These are phyloP conservation scores for Tylopilus plumbeoviolaceoides DNA, from an alignment of 768 basidiomycete genomes.

Conservation along the genomic window DNA sequence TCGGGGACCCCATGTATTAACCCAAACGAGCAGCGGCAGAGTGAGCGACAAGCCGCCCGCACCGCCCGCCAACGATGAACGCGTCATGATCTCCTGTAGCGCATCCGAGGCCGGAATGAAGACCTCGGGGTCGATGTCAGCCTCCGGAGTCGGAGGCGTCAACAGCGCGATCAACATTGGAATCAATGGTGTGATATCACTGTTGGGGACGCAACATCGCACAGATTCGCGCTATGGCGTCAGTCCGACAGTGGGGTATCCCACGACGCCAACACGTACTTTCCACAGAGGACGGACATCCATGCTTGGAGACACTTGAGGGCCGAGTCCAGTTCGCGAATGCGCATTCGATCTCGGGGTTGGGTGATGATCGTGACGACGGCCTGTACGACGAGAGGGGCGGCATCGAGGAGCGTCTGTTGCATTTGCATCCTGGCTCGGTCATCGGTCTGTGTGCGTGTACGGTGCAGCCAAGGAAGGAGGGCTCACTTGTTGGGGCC, in stretches of 20 bases:
- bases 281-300: constrained; percentile 65
- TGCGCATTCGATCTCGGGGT: constrained; percentile 29
- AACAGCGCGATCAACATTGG: constrained; percentile 52
- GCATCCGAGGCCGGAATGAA: constrained; percentile 68
- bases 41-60: constrained; percentile 68
- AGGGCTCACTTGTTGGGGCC: constrained; percentile 62
- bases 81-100: constrained; percentile 72
- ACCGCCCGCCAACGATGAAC: constrained; percentile 69
- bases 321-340: constrained; percentile 58
- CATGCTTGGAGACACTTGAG: constrained; percentile 81
- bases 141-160: constrained; percentile 26
- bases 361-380: constrained; percentile 54
- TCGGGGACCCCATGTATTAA: constrained; percentile 47
- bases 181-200: constrained; percentile 70
- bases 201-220: constrained; percentile 21
- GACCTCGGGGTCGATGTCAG: constrained; percentile 42
- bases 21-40: constrained; percentile 83
- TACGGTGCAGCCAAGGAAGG: not conserved
- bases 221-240: not conserved
- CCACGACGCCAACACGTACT: constrained; percentile 41
- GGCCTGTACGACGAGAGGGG: constrained; percentile 67
- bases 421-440: constrained; percentile 54
- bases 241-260: not conserved
- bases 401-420: constrained; percentile 61
- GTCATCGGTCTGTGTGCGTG: constrained; percentile 5